phyloP scores from a whole-genome alignment of 208 protist species.

The Herpetomonas muscarum region DNA sequence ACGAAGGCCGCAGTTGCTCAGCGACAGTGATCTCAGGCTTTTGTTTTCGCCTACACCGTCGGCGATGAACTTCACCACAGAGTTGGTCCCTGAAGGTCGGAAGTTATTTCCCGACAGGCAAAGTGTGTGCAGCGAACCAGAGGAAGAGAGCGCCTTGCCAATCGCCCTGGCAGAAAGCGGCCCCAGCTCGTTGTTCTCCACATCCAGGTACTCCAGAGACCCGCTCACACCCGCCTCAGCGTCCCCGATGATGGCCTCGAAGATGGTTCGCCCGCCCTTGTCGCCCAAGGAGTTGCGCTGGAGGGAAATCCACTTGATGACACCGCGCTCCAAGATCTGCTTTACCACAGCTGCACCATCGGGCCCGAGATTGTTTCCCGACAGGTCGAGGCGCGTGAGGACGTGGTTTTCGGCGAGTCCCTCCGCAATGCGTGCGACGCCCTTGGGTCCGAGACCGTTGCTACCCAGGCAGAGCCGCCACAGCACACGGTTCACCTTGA shows the following conservation, averaged over 20 bases:
- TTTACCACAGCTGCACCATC: slow-evolving; percentile 63
- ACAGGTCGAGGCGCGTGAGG: slow-evolving; percentile 83
- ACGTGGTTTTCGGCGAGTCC: slow-evolving; percentile 67
- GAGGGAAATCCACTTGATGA: slow-evolving; percentile 52
- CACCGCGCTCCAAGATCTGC: slow-evolving; percentile 44
- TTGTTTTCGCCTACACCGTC: slow-evolving; percentile 72
- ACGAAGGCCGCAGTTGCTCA: slow-evolving; percentile 57
- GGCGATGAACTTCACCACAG: slow-evolving; percentile 48
- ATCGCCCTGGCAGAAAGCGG: slow-evolving; percentile 42
- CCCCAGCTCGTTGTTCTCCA: slow-evolving; percentile 70
- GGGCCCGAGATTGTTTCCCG: slow-evolving; percentile 80
- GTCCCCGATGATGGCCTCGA: slow-evolving; percentile 62
- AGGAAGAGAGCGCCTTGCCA: slow-evolving; percentile 41
- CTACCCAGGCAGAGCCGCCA: slow-evolving; percentile 80
- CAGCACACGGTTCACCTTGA: slow-evolving; percentile 80
- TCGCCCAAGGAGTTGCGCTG: slow-evolving; percentile 77
- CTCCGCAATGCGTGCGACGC: slow-evolving; percentile 53
- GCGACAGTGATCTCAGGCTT: slow-evolving; percentile 32
- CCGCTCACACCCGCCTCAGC: slow-evolving; percentile 19
- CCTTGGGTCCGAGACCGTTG: slow-evolving; percentile 82
- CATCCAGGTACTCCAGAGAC: slow-evolving; percentile 56
- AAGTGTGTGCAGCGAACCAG: slow-evolving; percentile 40
- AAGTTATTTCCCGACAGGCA: slow-evolving; percentile 59
- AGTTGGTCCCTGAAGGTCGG: too few relatives aligned
- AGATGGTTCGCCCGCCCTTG: slow-evolving; percentile 54